These are phyloP conservation scores for Diutina pseudorugosa DNA, from an alignment of 1,139 yeast species.

Conservation along the genomic window DNA sequence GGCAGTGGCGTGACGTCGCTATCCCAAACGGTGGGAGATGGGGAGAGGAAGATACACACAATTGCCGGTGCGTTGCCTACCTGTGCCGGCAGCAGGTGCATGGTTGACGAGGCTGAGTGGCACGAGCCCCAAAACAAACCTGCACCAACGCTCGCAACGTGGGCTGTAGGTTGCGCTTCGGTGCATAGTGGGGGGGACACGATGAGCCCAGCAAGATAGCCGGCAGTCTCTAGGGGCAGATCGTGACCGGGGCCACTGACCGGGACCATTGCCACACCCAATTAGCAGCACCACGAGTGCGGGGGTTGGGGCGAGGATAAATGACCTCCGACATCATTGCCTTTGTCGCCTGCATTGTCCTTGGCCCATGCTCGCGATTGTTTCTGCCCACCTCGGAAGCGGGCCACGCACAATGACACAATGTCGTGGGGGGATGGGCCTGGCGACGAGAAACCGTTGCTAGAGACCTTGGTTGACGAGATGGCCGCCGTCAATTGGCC, in stretches of 20 bases:
- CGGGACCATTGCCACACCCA: too few relatives aligned
- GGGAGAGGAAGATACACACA: too few relatives aligned
- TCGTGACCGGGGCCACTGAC: too few relatives aligned
- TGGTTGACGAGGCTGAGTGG: neutral
- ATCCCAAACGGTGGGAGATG: neutral
- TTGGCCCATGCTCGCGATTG: neutral
- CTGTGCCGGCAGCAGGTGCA: neutral
- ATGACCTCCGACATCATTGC: too few relatives aligned
- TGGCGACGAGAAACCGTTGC: neutral
- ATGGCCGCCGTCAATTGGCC: too few relatives aligned
- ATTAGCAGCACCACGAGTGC: too few relatives aligned
- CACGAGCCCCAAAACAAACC: neutral
- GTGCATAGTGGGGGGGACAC: neutral
- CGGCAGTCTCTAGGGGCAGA: too few relatives aligned
- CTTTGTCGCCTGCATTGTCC: neutral
- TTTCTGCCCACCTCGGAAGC: neutral
- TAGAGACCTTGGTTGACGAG: neutral
- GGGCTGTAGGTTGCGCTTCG: neutral
- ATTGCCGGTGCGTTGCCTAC: too few relatives aligned
- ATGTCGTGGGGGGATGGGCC: neutral
- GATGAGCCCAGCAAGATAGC: neutral
- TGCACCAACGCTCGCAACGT: neutral
- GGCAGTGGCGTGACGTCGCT: neutral
- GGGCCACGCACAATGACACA: neutral
- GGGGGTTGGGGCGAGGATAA: too few relatives aligned